Evolutionary conservation across 805 yeast genomes (phyloP).

Genomic region (Candida saitoana): DNA sequence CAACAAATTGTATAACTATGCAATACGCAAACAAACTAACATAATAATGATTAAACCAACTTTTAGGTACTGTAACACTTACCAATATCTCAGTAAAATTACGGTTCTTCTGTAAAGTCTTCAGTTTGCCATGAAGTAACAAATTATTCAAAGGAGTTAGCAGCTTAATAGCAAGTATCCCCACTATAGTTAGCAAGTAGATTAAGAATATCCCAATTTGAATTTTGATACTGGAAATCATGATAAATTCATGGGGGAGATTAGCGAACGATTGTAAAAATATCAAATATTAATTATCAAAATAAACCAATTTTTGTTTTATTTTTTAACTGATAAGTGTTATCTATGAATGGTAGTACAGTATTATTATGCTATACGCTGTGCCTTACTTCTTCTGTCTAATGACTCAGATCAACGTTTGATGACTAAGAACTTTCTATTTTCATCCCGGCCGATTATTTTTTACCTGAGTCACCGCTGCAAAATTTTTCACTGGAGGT

Average conservation of each 20-base stretch:
- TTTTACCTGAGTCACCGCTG: no score
- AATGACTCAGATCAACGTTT: not conserved
- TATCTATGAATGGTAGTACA: no score
- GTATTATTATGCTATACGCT: no score
- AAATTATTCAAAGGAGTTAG: slow-evolving; percentile 16
- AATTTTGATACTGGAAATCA: not conserved
- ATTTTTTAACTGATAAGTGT: no score
- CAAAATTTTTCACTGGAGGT: not conserved
- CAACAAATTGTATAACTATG: slow-evolving; percentile 5
- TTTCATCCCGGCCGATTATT: no score
- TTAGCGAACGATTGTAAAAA: no score
- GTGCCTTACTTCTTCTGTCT: no score
- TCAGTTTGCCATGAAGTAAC: slow-evolving; percentile 21
- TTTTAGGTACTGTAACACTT: slow-evolving; percentile 53
- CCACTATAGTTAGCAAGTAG: slow-evolving; percentile 5
- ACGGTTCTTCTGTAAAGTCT: not conserved
- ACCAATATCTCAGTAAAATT: slow-evolving; percentile 10
- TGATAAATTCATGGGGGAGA: no score
- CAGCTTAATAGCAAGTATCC: slow-evolving; percentile 14
- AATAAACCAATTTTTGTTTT: no score
- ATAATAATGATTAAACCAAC: slow-evolving; percentile 63
- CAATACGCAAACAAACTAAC: slow-evolving; percentile 31
- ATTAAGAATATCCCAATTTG: slow-evolving; percentile 1
- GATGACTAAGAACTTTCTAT: no score
- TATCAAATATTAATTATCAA: no score